Evolutionary conservation across 345 rosid genomes (phyloP), one percentile per base, ranked within the genome.

Genomic region (Gossypium stocksii): DNA sequence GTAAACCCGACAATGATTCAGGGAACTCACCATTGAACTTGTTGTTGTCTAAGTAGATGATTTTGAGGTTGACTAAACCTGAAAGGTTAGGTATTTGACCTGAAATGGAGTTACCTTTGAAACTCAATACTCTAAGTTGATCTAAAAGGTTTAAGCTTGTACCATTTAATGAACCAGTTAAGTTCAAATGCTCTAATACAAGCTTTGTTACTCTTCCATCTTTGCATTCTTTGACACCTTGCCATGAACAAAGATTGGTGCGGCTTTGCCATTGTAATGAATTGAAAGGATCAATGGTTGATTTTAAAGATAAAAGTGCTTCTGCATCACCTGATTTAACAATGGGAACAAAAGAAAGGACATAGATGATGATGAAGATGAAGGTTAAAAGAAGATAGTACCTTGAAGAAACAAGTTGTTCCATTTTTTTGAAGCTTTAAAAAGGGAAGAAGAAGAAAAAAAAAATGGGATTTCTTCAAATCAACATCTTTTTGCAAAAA

Each of bases 81-180:
- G 90, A 89, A 59, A 95, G 82, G 63, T 77, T 63, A 9, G 98
- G 98, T 75, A 91, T 82, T 75, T 81, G 80, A 25, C 99, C 99
- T 7, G 96, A 85, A 78, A 95, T 77, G 6, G 92, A 89, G 80
- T 95, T 95, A 1, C 90, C 85, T 75, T 95, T 95, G 84, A 93
- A 88, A 73, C 99, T 95, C 71, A 95, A 75, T 10, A 95, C 99
- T 2, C 99, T 85, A 12, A 95, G 89, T 62, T 93, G 98, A 72
- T 93, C 96, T 62, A 95, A 74, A 45, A 78, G 92, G 68, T 89
- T 90, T 62, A 95, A 29, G 77, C 56, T 79, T 73, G 74, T 79
- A 19, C 63, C 80, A 38, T 89, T 85, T 8, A 93, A 81, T 69
- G 83, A 74, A 3, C 99, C 98, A 0, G 85, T 87, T 75, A 93